A percentile compares a stretch with the other conserved stretches of the same genome.
Evolutionary conservation across 768 basidiomycete species (phyloP).

Genomic region (Candolleomyces efflorescens): DNA sequence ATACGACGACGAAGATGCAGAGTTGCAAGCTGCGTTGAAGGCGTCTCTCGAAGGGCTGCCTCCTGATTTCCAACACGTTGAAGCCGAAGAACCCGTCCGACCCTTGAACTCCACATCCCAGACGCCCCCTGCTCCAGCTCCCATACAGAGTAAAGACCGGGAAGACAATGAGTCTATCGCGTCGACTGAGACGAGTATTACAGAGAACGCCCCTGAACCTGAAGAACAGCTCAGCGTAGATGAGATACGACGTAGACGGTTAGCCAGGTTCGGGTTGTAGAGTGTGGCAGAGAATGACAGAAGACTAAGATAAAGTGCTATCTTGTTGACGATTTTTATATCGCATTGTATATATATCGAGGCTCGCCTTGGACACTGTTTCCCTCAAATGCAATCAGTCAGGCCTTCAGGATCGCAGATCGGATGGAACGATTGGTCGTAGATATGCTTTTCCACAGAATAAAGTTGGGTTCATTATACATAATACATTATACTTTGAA

Average conservation of each 20-base stretch:
- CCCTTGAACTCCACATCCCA: slow-evolving; percentile 7
- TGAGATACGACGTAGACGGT: slow-evolving; percentile 59
- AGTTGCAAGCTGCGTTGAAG: slow-evolving; percentile 81
- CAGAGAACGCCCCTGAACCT: slow-evolving; percentile 13
- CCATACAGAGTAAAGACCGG: slow-evolving; percentile 11
- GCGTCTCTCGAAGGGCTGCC: slow-evolving; percentile 74
- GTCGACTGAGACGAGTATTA: slow-evolving; percentile 28
- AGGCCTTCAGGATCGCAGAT: too few species aligned
- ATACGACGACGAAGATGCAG: slow-evolving; percentile 85
- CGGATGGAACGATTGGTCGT: too few species aligned
- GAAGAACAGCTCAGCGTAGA: slow-evolving; percentile 50
- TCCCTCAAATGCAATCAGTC: neutral
- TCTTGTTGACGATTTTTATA: neutral
- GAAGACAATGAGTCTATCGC: slow-evolving; percentile 35
- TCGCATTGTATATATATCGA: neutral
- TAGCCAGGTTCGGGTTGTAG: slow-evolving; percentile 61
- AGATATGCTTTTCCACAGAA: too few species aligned
- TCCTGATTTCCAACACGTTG: slow-evolving; percentile 41
- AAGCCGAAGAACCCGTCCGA: slow-evolving; percentile 7
- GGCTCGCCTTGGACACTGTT: neutral
- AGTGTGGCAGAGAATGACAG: too few species aligned
- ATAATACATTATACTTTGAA: too few species aligned
- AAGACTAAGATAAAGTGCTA: too few species aligned
- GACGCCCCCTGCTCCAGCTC: neutral
- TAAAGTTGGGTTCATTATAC: too few species aligned